Evolutionary conservation across 1,284 basidiomycete genomes (phyloP), one percentile per base, ranked within the genome.

Genomic region (Dichomitus squalens): DNA sequence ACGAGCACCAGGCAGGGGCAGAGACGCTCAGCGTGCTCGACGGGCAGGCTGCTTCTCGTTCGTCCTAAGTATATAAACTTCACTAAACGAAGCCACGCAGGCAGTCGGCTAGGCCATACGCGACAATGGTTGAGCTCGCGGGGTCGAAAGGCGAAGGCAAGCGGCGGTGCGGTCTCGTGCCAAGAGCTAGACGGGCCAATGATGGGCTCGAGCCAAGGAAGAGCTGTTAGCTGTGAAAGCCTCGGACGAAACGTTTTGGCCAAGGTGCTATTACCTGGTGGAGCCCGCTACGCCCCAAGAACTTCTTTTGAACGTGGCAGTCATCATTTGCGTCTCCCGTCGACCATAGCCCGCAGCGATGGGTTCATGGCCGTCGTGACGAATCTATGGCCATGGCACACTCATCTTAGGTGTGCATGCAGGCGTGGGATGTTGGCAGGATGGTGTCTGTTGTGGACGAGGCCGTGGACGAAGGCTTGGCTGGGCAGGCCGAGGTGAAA

Each of bases 1-100:
- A 34, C 35, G 46, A 49, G 61, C 55, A 60, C 55, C 53, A 58
- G 61, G 55, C 51, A 56, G 39, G 49, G 49, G 60, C 52, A 52
- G 50, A 62, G 57, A 59, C 60, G 60, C 60, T 35, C 60, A 59
- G 57, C 60, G 60, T 59, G 52, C 52, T 55, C 52, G 54, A 59
- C 54, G 47, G 53, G 38, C 34, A 46, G 50, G 40, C 44, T 49
- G 35, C 31, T 12, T 44, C 38, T 7, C 40, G 25, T 25, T 29
- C 41, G 25, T 31, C 40, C 36, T 27, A 27, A 31, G 36, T 62
- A 44, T 62, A 55, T 58, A 55, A 52, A 33, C 29, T 21, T 27
- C 21, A 21, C 40, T 29, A 31, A 49, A 35, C 60, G 52, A 54
- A 54, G 48, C 51, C 49, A 21, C 38, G 49, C 39, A 20, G 38